Conservation (phyloP, 2,329 filamentous ascomycete genomes). For the Penicillium fuscoglaucum region DNA sequence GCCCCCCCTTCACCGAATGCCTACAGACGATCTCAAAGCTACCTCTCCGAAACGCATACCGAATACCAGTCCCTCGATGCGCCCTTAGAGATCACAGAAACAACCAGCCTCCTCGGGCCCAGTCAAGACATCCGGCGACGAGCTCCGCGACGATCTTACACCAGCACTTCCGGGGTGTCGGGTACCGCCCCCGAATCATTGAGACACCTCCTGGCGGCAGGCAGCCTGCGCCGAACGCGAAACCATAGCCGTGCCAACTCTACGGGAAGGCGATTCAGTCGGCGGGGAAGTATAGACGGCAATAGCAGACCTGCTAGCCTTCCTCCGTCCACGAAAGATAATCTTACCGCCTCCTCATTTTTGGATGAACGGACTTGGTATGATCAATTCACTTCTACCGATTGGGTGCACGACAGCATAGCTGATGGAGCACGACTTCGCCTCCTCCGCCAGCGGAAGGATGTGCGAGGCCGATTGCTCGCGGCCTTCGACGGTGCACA, state of each 20-base stretch:
- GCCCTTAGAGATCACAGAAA: slow-evolving; percentile 35
- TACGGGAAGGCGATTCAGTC: slow-evolving; percentile 50
- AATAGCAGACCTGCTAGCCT: slow-evolving; percentile 33
- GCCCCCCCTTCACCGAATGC: slow-evolving; percentile 40
- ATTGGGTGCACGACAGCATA: slow-evolving; percentile 98
- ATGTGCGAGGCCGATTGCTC: slow-evolving; percentile 75
- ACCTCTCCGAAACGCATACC: slow-evolving; percentile 34
- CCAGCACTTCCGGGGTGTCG: slow-evolving; percentile 36
- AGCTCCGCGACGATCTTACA: slow-evolving; percentile 38
- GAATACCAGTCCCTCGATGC: slow-evolving; percentile 35
- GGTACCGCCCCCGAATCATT: slow-evolving; percentile 38
- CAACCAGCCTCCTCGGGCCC: slow-evolving; percentile 37
- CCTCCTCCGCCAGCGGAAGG: slow-evolving; percentile 75
- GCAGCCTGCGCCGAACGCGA: slow-evolving; percentile 41
- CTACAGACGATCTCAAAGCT: slow-evolving; percentile 33
- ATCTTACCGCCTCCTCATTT: slow-evolving; percentile 61
- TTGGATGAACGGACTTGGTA: slow-evolving; percentile 94
- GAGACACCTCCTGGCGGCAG: slow-evolving; percentile 36
- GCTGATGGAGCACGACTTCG: slow-evolving; percentile 89
- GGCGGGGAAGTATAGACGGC: slow-evolving; percentile 59
- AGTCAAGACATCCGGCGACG: slow-evolving; percentile 18
- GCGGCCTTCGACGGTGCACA: slow-evolving; percentile 83
- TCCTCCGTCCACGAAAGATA: slow-evolving; percentile 49
- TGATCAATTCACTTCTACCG: slow-evolving; percentile 95
- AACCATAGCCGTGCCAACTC: slow-evolving; percentile 54